Evolutionary conservation across 225 moss, liverwort and hornwort genomes (phyloP), one percentile per base, ranked within the genome.

Genomic region (Lunularia cruciata): DNA sequence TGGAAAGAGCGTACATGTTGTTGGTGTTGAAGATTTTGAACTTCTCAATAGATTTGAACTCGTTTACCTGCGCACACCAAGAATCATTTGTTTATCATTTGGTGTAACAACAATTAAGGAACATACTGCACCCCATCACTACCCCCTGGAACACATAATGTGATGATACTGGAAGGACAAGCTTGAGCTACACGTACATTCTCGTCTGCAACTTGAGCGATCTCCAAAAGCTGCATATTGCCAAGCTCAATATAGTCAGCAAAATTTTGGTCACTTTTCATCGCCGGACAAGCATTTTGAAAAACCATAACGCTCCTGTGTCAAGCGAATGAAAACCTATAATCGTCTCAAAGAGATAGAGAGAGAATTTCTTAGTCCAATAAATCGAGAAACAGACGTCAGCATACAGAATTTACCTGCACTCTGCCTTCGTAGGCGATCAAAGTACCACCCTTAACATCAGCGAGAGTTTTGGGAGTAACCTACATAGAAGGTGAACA

Each of bases 1-100:
- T n/a, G n/a, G n/a, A 27, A n/a, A 23, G 57, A 53, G 32, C 83
- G 56, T 78, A 91, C 91, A 98, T 85, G 70, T 98, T 98, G 78
- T 98, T 98, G 42, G 98, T 98, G 78, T 98, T 98, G 89, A 98
- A 98, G 59, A 98, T 98, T 77, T 98, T 98, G 82, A 98, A 98
- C 78, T 98, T 98, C 77, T 93, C 80, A 39, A 98, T 98, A 35
- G 98, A 98, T 81, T 98, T 98, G 80, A 98, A 98, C 74, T 98
- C 98, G 15, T 71, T 80, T 49, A 98, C 89, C 94, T 94, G 86
- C 76, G 73, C 36, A 73, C 30, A 20, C 14, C 8, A 51, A n/a
- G n/a, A n/a, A 15, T 15, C 23, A 46, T 16, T 46, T 65, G 52
- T 20, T 1, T 15, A 52, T 14, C 52, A n/a, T 8, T 52, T 43